Evolutionary conservation across 306 rosid species (phyloP).

Genomic region (Cajanus cajan): DNA sequence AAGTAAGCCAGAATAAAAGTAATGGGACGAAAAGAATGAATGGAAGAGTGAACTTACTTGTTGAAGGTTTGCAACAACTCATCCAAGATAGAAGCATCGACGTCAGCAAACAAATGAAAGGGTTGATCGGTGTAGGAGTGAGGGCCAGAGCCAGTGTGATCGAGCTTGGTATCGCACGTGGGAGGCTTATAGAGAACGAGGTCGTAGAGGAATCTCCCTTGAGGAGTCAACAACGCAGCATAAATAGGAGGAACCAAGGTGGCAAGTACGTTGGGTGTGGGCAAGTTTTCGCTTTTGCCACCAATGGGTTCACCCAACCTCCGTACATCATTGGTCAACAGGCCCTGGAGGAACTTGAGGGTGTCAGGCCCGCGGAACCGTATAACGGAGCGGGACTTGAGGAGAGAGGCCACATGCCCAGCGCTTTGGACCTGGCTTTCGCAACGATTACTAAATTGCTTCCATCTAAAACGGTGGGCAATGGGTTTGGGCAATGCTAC

Average conservation of each 20-base stretch:
- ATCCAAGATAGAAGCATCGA: conserved; percentile 73
- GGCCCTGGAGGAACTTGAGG: conserved; percentile 79
- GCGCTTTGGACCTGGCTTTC: conserved; percentile 45
- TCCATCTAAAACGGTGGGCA: conserved; percentile 29
- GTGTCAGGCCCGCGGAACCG: conserved; percentile 84
- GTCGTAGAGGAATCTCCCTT: conserved; percentile 84
- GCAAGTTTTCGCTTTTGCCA: conserved; percentile 47
- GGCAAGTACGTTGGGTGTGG: conserved; percentile 56
- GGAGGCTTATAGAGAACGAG: conserved; percentile 66
- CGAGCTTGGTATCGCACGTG: conserved; percentile 51
- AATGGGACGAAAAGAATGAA: background rate
- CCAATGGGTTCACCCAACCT: conserved; percentile 46
- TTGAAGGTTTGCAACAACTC: conserved; percentile 65
- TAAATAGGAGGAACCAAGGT: conserved; percentile 58
- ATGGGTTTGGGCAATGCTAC: conserved; percentile 33
- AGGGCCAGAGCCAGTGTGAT: conserved; percentile 60
- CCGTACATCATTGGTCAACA: conserved; percentile 76
- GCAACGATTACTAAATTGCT: conserved; percentile 18
- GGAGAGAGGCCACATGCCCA: conserved; percentile 50
- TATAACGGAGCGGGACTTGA: conserved; percentile 73
- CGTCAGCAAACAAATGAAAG: conserved; percentile 70
- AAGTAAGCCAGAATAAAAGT: too few relatives aligned
- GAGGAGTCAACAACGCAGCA: conserved; percentile 80
- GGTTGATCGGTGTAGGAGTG: conserved; percentile 40
- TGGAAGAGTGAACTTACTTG: conserved; percentile 46